Percentiles rank a stretch among this genome's conserved stretches.
Evolutionary conservation across 2,329 filamentous ascomycete genomes (phyloP).

Genomic region (Clonostachys sp.): DNA sequence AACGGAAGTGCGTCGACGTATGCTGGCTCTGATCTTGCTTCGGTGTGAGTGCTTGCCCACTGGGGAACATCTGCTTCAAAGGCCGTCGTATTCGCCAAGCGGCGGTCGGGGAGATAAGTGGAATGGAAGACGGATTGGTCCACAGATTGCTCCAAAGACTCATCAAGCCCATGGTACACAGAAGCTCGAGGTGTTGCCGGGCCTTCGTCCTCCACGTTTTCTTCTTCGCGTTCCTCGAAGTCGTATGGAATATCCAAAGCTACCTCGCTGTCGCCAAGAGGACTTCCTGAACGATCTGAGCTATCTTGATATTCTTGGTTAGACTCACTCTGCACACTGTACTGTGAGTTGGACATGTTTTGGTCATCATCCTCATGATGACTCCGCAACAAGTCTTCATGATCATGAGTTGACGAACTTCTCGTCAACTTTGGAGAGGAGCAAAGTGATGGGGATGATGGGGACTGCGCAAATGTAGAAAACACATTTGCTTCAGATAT

Average conservation of each 20-base stretch:
- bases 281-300: constrained; percentile 6
- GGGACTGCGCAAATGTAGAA: constrained; percentile 51
- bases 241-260: constrained; percentile 55
- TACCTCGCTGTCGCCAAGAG: constrained; percentile 44
- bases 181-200: constrained; percentile 52
- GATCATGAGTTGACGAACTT: constrained; percentile 24
- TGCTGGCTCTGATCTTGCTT: background rate
- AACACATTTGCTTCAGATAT: constrained; percentile 67
- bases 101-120: constrained; percentile 4
- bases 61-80: constrained; percentile 1
- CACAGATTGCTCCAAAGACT: constrained; percentile 5
- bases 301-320: constrained; percentile 3
- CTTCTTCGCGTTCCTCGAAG: constrained; percentile 24
- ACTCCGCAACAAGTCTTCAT: constrained; percentile 6
- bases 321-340: background rate
- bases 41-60: background rate
- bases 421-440: constrained; percentile 48
- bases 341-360: background rate
- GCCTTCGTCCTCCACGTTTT: constrained; percentile 26
- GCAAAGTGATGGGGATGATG: constrained; percentile 36
- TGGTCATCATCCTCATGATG: background rate
- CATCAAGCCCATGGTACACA: constrained; percentile 29
- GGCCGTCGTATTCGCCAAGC: background rate
- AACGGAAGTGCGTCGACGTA: background rate
- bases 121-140: constrained; percentile 23